These are phyloP conservation scores for Leishmania braziliensis DNA, from an alignment of 208 protist species.

Conservation along the genomic window DNA sequence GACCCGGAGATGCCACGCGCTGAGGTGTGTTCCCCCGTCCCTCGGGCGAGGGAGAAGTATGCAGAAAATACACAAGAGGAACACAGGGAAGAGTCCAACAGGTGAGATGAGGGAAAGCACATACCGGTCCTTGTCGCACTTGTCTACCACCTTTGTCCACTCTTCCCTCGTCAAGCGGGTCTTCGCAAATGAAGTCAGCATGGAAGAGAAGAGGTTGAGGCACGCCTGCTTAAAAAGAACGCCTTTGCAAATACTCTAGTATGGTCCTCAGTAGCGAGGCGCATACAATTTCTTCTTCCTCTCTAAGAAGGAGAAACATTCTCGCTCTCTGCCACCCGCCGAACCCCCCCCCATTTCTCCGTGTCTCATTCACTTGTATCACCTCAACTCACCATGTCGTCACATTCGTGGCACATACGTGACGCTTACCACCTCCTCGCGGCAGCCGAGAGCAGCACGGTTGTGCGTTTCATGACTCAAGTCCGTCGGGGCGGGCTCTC, in stretches of 20 bases:
- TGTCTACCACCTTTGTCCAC: background rate
- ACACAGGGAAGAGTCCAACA: background rate
- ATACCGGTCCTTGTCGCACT: background rate
- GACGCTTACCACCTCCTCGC: background rate
- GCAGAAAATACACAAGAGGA: background rate
- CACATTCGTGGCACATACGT: background rate
- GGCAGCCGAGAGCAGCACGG: no score
- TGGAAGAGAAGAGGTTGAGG: background rate
- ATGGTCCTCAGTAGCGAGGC: background rate
- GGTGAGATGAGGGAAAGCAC: background rate
- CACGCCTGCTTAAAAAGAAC: background rate
- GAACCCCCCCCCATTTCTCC: background rate
- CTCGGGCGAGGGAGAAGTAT: no score
- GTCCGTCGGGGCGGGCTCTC: background rate
- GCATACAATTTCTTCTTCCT: background rate
- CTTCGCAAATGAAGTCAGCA: background rate
- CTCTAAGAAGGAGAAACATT: background rate
- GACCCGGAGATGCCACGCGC: background rate
- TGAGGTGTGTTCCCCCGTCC: background rate
- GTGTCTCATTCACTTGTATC: background rate
- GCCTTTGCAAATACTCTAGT: background rate
- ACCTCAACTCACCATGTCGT: background rate
- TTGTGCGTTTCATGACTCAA: background rate
- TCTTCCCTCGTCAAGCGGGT: background rate
- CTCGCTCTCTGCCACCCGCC: background rate